Percentiles rank a stretch among this genome's conserved stretches.
These are phyloP conservation scores for Thalia dealbata DNA, from an alignment of 176 grass and related monocot species.

Conservation along the genomic window DNA sequence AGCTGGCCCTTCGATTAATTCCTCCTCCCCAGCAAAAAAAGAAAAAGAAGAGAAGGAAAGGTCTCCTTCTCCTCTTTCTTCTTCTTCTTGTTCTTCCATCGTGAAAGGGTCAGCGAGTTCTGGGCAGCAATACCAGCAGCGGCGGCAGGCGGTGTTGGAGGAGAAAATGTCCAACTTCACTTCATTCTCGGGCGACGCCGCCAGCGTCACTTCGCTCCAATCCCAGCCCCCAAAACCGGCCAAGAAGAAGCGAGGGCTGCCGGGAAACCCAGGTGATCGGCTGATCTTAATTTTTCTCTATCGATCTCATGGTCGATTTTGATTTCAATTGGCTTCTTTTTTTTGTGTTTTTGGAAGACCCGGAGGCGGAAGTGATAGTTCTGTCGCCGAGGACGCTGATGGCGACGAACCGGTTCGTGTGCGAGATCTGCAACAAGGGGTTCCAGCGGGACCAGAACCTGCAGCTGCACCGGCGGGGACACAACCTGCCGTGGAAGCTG, in stretches of 20 bases:
- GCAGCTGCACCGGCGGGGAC: conserved; percentile 18
- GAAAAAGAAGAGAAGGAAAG: too few relatives aligned
- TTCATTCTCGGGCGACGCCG: neutral
- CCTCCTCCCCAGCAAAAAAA: too few relatives aligned
- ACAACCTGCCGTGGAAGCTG: conserved; percentile 24
- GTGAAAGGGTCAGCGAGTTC: too few relatives aligned
- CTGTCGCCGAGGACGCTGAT: conserved; percentile 16
- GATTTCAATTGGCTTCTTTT: too few relatives aligned
- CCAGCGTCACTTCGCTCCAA: neutral
- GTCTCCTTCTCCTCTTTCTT: too few relatives aligned
- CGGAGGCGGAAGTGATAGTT: conserved; percentile 19
- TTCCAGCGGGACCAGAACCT: conserved; percentile 23
- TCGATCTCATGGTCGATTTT: too few relatives aligned
- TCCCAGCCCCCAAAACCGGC: neutral
- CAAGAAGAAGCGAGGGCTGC: conserved; percentile 15
- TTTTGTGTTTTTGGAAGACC: neutral
- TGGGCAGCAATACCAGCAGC: too few relatives aligned
- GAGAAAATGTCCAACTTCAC: conserved; percentile 19
- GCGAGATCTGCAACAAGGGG: conserved; percentile 25
- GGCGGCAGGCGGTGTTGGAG: neutral
- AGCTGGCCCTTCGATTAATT: too few relatives aligned
- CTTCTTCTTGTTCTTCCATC: too few relatives aligned
- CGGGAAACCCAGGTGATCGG: conserved; percentile 22
- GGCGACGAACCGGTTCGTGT: conserved; percentile 23
- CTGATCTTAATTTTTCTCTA: too few relatives aligned